These are phyloP conservation scores for Pisolithus microcarpus DNA, from an alignment of 768 basidiomycete species.

Conservation along the genomic window DNA sequence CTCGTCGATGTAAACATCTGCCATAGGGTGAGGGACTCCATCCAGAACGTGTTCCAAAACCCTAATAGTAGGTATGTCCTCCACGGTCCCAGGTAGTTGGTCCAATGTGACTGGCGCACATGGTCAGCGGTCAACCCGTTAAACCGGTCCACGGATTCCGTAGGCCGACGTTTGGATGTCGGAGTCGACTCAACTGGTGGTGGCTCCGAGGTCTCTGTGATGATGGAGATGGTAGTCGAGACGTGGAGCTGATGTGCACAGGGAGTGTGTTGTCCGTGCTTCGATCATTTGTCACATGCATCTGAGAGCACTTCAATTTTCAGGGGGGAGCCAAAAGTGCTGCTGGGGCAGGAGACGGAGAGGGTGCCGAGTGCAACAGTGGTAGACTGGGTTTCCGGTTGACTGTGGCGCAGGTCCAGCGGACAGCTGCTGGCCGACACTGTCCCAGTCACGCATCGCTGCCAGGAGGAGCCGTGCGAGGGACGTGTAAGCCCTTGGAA, in stretches of 20 bases:
- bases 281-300: constrained; percentile 72
- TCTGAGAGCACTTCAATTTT: constrained; percentile 60
- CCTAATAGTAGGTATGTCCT: constrained; percentile 48
- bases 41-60: constrained; percentile 42
- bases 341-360: constrained; percentile 26
- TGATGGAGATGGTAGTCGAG: constrained; percentile 27
- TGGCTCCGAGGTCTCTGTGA: neutral
- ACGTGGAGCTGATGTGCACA: constrained; percentile 50
- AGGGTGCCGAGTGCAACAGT: constrained; percentile 18
- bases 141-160: constrained; percentile 90
- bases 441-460: no score
- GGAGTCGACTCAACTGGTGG: constrained; percentile 9
- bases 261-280: constrained; percentile 67
- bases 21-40: constrained; percentile 44
- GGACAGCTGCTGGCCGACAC: constrained; percentile 19
- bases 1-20: constrained; percentile 57
- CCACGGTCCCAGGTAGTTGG: constrained; percentile 41
- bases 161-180: constrained; percentile 36
- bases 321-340: constrained; percentile 28
- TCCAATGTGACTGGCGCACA: constrained; percentile 39
- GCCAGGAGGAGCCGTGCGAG: no score
- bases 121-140: constrained; percentile 63
- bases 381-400: constrained; percentile 12
- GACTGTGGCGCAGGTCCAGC: constrained; percentile 32
- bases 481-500: no score